Base-by-base conservation (phyloP, 2,329 filamentous ascomycete species). In the Phyllosticta citriasiana region DNA sequence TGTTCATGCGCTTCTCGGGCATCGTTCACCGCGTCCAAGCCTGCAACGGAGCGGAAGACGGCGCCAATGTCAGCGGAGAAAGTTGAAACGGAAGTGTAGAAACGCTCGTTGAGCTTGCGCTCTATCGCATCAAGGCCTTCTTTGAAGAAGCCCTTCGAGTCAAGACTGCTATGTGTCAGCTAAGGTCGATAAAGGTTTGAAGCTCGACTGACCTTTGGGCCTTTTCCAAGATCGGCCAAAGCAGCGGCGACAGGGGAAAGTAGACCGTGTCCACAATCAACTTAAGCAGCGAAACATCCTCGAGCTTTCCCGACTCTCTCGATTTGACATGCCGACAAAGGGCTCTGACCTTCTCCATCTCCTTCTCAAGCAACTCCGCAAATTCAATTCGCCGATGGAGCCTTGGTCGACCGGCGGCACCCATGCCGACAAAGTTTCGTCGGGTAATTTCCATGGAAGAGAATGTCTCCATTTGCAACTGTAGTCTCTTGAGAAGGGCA, bases 391-490 rank as follows among this genome's bases (percentile, higher is more conserved):
- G 86, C 62, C 91, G 83, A 57, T 87, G 81, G 30, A 99, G 80
- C 56, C 91, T 84, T 26, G 88, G 83, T 68, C 87, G 86, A 60
- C 94, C 94, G 55, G 85, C 86, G 51, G 88, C 86, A 6, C 94
- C 94, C 90, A 97, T 96, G 47, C 88, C 88, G n/a, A 88, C 88
- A 74, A 97, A 99, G 74, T 97, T 93, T 63, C 94, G 88, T 58
- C 94, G 84, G 2, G 94, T 97, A 66, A 99, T 87, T 75, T 99
- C 94, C 88, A 97, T 96, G 0, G 91, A 96, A 6, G 93, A 93
- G 73, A 97, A 99, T 0, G 91, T 90, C 73, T 97, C 93, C 82
- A 97, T 88, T 73, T 97, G 92, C 62, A 97, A 78, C 72, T 99
- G 94, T 22, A 99, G 80, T 40, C 94, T 86, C 76, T 97, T 97